phyloP scores from a whole-genome alignment of 2,329 filamentous ascomycete species.

The Trichoderma sp. region DNA sequence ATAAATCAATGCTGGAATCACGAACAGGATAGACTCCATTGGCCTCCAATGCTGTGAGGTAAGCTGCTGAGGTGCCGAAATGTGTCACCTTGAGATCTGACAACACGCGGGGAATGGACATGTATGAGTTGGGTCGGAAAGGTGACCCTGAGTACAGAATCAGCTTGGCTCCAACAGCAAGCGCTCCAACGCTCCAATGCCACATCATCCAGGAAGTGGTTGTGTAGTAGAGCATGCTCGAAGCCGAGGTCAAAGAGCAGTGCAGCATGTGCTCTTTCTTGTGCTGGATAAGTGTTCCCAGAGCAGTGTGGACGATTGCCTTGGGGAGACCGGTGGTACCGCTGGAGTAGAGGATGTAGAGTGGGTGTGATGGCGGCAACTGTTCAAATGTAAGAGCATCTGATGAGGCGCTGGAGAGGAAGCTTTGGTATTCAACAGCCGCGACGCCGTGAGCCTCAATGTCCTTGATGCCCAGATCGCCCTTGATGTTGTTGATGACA shows the following conservation, averaged over 20 bases:
- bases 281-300: conserved; percentile 90
- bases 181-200: conserved; percentile 90
- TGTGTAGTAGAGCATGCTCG: conserved; percentile 87
- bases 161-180: conserved; percentile 78
- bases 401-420: conserved; percentile 44
- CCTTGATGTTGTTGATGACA: conserved; percentile 66
- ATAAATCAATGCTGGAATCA: conserved; percentile 56
- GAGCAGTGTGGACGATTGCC: conserved; percentile 87
- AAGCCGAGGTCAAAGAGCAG: conserved; percentile 70
- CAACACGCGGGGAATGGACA: conserved; percentile 80
- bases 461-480: conserved; percentile 43
- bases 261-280: conserved; percentile 95
- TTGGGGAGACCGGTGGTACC: conserved; percentile 88
- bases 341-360: conserved; percentile 91
- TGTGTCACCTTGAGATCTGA: conserved; percentile 81
- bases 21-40: conserved; percentile 59
- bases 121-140: conserved; percentile 73
- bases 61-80: conserved; percentile 93
- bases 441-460: conserved; percentile 41
- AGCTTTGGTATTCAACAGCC: conserved; percentile 45
- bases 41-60: conserved; percentile 86
- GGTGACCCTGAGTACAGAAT: conserved; percentile 92
- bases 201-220: conserved; percentile 99
- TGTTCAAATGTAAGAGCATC: conserved; percentile 66
- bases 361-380: conserved; percentile 78